A percentile compares a stretch with the other conserved stretches of the same genome.
phyloP scores from a whole-genome alignment of 176 grass and related monocot genomes.

The Themeda triandra region DNA sequence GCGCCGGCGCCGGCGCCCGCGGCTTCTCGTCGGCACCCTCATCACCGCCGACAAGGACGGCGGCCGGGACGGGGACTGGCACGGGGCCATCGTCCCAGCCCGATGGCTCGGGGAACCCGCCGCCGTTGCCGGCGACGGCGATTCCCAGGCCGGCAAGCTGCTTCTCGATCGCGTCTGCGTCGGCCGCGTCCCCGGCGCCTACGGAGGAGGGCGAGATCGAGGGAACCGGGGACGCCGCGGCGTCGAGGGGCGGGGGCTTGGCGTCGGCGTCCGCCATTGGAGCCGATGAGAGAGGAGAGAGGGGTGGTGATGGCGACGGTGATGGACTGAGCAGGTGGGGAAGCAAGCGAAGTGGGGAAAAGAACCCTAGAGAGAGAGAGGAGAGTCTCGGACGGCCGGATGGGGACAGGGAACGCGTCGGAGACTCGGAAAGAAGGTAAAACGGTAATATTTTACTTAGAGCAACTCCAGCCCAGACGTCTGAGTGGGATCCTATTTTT shows the following conservation, averaged over 20 bases:
- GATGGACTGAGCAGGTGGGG: background rate
- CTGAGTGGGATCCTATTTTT: too few relatives aligned
- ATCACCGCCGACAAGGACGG: background rate
- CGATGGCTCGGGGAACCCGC: constrained; percentile 23
- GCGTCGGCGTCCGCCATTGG: constrained; percentile 48
- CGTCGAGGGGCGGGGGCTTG: constrained; percentile 15
- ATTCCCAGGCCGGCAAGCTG: constrained; percentile 27
- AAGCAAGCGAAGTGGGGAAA: background rate
- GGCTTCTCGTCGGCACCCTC: constrained; percentile 5
- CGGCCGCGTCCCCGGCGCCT: background rate
- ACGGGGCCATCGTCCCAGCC: constrained; percentile 41
- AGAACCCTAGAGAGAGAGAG: background rate
- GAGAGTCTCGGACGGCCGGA: too few relatives aligned
- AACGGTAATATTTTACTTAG: too few relatives aligned
- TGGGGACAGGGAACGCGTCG: too few relatives aligned
- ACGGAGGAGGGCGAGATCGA: constrained; percentile 20
- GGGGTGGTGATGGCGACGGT: constrained; percentile 1
- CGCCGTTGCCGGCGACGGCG: background rate
- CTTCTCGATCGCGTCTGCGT: background rate
- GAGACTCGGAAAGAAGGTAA: too few relatives aligned
- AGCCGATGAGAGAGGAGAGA: background rate
- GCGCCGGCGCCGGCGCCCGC: background rate
- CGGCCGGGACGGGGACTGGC: background rate
- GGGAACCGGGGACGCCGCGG: constrained; percentile 3
- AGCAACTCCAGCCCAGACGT: too few relatives aligned